Conservation (phyloP, 2,329 filamentous ascomycete genomes). For the Apiospora koreana region DNA sequence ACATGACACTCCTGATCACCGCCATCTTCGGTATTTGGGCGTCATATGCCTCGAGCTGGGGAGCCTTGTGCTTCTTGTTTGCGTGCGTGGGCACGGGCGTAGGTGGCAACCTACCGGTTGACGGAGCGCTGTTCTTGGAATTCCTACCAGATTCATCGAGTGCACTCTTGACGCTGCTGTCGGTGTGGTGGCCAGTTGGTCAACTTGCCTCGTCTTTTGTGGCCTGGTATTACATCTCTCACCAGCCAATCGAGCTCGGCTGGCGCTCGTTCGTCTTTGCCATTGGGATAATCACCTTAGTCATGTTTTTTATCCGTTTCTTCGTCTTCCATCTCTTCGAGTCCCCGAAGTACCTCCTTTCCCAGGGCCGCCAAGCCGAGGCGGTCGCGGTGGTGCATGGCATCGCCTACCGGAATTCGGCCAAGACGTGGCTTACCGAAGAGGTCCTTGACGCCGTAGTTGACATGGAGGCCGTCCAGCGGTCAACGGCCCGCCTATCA, state of each 20-base stretch:
- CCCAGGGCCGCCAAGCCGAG: conserved; percentile 73
- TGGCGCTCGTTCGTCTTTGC: conserved; percentile 76
- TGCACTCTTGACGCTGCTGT: conserved; percentile 75
- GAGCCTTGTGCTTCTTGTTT: conserved; percentile 60
- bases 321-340: conserved; percentile 81
- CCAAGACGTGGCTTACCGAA: conserved; percentile 75
- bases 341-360: conserved; percentile 81
- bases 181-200: conserved; percentile 84
- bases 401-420: conserved; percentile 70
- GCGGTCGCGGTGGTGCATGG: conserved; percentile 80
- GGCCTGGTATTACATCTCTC: conserved; percentile 75
- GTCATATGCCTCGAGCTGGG: conserved; percentile 69
- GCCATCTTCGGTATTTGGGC: conserved; percentile 72
- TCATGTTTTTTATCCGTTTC: conserved; percentile 78
- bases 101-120: conserved; percentile 76
- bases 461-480: conserved; percentile 37
- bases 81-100: conserved; percentile 67
- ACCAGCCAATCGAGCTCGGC: conserved; percentile 67
- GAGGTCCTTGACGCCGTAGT: conserved; percentile 64
- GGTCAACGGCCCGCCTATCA: conserved; percentile 25
- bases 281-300: conserved; percentile 71
- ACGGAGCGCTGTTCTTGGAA: conserved; percentile 81
- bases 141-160: conserved; percentile 77
- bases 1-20: conserved; percentile 74
- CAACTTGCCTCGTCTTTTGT: conserved; percentile 72